These are phyloP conservation scores for Fusarium sp. DNA, from an alignment of 2,329 filamentous ascomycete genomes.

Conservation along the genomic window DNA sequence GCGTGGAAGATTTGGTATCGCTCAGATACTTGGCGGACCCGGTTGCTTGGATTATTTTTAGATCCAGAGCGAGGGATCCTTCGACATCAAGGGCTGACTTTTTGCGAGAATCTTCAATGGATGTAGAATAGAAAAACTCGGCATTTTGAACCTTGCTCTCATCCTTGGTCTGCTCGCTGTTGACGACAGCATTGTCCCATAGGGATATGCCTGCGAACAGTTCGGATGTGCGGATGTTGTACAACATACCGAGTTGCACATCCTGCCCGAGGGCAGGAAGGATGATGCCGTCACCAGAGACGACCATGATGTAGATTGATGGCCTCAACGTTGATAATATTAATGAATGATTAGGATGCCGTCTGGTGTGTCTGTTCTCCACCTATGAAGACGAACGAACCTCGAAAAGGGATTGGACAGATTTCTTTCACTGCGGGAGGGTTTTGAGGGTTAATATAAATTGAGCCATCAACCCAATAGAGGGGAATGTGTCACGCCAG, in stretches of 20 bases:
- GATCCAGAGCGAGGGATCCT: slow-evolving; percentile 1
- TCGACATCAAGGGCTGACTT: slow-evolving; percentile 3
- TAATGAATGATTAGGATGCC: background rate
- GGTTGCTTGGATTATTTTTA: slow-evolving; percentile 1
- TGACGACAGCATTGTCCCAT: slow-evolving; percentile 1
- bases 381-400: background rate
- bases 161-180: background rate
- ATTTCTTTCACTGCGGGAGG: background rate
- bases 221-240: slow-evolving; percentile 3
- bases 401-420: background rate
- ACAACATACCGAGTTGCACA: slow-evolving; percentile 4
- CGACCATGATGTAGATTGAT: background rate
- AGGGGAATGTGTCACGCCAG: background rate
- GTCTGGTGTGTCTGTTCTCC: slow-evolving; percentile 2
- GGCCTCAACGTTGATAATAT: background rate
- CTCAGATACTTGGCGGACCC: slow-evolving; percentile 5
- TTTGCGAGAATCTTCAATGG: slow-evolving; percentile 4
- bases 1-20: slow-evolving; percentile 1
- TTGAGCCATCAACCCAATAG: background rate
- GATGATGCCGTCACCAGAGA: background rate
- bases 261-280: background rate
- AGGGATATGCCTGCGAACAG: slow-evolving; percentile 1
- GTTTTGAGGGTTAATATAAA: background rate
- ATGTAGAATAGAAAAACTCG: slow-evolving; percentile 6
- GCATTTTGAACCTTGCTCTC: slow-evolving; percentile 3